A percentile compares a stretch with the other conserved stretches of the same genome.
Evolutionary conservation across 495 filamentous ascomycete species (phyloP).

Genomic region (Podospora australis): DNA sequence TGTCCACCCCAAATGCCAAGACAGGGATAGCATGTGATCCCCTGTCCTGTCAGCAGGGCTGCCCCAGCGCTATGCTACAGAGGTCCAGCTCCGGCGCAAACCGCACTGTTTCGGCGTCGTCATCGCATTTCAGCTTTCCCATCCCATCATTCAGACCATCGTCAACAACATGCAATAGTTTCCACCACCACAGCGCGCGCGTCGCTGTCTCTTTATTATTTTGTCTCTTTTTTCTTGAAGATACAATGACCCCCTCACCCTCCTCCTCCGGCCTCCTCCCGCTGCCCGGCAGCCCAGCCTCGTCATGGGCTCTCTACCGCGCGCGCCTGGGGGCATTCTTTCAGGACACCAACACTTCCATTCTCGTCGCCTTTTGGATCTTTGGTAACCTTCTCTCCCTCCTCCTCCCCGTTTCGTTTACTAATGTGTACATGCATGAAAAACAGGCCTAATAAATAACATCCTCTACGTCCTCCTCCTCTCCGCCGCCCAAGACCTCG

Average conservation of each 20-base stretch:
- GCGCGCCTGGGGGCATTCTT: slow-evolving; percentile 59
- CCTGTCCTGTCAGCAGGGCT: too few relatives aligned
- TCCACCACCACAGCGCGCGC: neutral
- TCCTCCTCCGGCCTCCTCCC: slow-evolving; percentile 39
- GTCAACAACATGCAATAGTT: neutral
- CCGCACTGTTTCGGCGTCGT: too few relatives aligned
- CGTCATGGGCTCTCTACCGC: slow-evolving; percentile 64
- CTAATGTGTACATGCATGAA: neutral
- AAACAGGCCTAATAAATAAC: slow-evolving; percentile 92
- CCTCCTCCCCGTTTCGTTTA: neutral
- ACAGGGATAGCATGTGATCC: too few relatives aligned
- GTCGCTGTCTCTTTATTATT: neutral
- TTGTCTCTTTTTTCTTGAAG: neutral
- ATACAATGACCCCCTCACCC: slow-evolving; percentile 7
- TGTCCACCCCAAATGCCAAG: too few relatives aligned
- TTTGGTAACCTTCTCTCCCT: slow-evolving; percentile 57
- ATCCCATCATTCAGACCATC: too few relatives aligned
- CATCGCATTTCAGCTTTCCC: too few relatives aligned
- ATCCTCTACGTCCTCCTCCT: slow-evolving; percentile 97
- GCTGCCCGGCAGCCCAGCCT: slow-evolving; percentile 65
- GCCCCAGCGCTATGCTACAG: too few relatives aligned
- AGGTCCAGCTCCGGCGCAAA: too few relatives aligned
- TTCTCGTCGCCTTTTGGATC: slow-evolving; percentile 83
- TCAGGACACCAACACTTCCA: slow-evolving; percentile 60
- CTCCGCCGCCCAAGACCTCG: slow-evolving; percentile 91